These are phyloP conservation scores for Nyssa sinensis DNA, from an alignment of 148 eudicot genomes.

Conservation along the genomic window DNA sequence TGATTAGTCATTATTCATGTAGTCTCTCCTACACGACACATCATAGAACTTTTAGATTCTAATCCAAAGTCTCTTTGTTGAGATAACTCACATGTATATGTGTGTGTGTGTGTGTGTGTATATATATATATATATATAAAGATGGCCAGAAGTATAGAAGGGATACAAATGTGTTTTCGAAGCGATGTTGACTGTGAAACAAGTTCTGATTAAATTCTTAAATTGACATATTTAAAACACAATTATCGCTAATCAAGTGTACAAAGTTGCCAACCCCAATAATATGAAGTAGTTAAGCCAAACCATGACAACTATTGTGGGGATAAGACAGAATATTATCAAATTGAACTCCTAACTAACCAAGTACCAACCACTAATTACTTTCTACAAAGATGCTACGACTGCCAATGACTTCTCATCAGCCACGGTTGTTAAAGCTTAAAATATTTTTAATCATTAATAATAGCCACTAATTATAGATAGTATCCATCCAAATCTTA, in stretches of 20 bases:
- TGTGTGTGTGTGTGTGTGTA: too few species aligned
- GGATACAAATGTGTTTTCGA: neutral
- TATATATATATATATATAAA: too few species aligned
- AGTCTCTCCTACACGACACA: too few species aligned
- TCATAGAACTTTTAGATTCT: too few species aligned
- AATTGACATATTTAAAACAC: neutral
- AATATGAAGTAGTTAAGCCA: neutral
- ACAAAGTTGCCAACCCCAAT: neutral
- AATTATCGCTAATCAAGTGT: neutral
- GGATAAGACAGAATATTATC: neutral
- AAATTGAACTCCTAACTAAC: neutral
- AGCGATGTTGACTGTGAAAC: neutral
- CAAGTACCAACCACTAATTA: neutral
- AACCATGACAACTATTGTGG: slow-evolving; percentile 1
- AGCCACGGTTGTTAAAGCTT: too few species aligned
- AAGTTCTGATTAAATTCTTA: neutral
- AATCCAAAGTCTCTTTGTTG: too few species aligned
- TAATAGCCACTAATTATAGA: too few species aligned
- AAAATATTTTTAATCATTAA: too few species aligned
- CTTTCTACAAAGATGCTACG: neutral
- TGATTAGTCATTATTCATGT: too few species aligned
- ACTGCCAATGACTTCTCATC: neutral
- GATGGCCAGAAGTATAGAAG: too few species aligned
- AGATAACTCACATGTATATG: too few species aligned
- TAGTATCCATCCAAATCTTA: too few species aligned